Evolutionary conservation across 257 asterid species (phyloP), one percentile per base, ranked within the genome.

Genomic region (Asclepias syriaca): DNA sequence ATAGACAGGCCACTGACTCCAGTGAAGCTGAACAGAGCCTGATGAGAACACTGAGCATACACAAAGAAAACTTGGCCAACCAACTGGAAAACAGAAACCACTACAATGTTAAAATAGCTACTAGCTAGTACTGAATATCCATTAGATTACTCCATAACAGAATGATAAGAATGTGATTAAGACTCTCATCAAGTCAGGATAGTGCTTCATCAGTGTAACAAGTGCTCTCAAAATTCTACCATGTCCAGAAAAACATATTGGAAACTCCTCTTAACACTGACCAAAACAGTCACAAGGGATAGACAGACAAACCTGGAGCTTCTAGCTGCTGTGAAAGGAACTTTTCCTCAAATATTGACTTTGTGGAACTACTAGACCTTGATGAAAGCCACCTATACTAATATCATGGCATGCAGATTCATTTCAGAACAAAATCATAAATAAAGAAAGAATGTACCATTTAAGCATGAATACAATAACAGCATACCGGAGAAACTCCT

Each of bases 331-430:
- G 99, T 0, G 97, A 83, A 69, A 95, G 95, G 79, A 90, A 90
- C 79, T 90, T 95, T 80, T 95, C 99, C 86, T 90, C 99, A 82
- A 95, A 87, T 11, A 90, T 87, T 45, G 97, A 87, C 85, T 84
- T 88, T 56, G 92, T 53, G 51, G 97, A 79, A 75, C 89, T 82
- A 76, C 76, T 80, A 61, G 96, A 83, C 80, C 97, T 87, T 74
- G 95, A 84, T 49, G 99, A 87, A 72, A 95, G 94, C 97, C 98
- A 90, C 92, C 99, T 90, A 86, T 95, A 95, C 99, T 95, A 87
- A 83, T 79, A 82, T 79, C 71, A 69, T 65, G 71, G 81, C 73
- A 80, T 78, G 56, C 61, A 75, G 71, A 81, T 77, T 86, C 86
- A 83, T 80, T 68, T 72, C 37, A 76, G 65, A 74, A 74, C 59